These are phyloP conservation scores for Hypoxylon sp. DNA, from an alignment of 2,329 filamentous ascomycete genomes.

Conservation along the genomic window DNA sequence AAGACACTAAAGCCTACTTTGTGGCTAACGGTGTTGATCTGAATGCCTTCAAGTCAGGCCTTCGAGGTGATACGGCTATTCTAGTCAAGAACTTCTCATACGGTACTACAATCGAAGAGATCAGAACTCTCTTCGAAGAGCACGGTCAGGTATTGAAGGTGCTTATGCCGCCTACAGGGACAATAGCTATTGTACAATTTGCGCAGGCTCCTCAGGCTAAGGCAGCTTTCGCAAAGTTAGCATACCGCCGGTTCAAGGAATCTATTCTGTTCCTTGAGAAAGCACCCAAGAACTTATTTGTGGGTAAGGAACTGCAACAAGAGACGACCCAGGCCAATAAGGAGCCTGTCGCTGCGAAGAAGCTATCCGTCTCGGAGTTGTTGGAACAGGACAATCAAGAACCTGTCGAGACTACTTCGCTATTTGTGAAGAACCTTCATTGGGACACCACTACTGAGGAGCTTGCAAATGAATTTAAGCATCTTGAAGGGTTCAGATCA, in stretches of 20 bases:
- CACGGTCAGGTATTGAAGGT: conserved; percentile 86
- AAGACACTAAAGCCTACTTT: conserved; percentile 96
- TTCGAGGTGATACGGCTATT: conserved; percentile 88
- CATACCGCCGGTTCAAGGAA: conserved; percentile 92
- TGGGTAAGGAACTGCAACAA: conserved; percentile 51
- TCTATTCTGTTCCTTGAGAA: conserved; percentile 95
- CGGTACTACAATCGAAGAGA: conserved; percentile 82
- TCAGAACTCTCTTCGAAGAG: conserved; percentile 86
- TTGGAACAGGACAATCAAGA: conserved; percentile 67
- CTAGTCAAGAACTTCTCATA: conserved; percentile 96
- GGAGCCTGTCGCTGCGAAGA: conserved; percentile 64
- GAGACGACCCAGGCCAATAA: conserved; percentile 46
- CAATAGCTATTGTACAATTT: conserved; percentile 94
- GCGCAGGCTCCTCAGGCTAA: conserved; percentile 83
- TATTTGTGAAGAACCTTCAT: conserved; percentile 95
- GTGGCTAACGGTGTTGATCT: conserved; percentile 89
- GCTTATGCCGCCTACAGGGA: conserved; percentile 92
- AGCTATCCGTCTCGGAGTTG: conserved; percentile 78
- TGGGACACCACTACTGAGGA: conserved; percentile 86
- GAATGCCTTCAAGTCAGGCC: conserved; percentile 87
- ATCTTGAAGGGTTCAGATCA: conserved; percentile 89
- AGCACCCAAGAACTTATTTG: conserved; percentile 86
- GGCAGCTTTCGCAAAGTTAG: conserved; percentile 85
- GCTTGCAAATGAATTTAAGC: conserved; percentile 82
- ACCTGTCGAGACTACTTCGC: conserved; percentile 77